phyloP scores from a whole-genome alignment of 768 basidiomycete genomes.

The Cyclocybe cylindracea region DNA sequence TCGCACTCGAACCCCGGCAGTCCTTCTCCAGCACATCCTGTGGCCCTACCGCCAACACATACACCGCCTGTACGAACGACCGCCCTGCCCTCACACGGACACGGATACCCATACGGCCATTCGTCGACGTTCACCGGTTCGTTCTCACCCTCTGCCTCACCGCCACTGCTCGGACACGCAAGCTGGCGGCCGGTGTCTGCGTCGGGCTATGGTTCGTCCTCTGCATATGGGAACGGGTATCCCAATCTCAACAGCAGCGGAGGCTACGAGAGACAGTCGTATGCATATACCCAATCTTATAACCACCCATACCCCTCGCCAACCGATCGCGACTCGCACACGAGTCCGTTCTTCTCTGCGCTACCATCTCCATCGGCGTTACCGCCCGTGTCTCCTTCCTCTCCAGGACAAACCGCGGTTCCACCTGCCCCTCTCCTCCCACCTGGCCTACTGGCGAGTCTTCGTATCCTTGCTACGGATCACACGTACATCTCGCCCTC shows the following conservation, averaged over 20 bases:
- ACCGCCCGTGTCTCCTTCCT: background rate
- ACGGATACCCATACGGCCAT: too few relatives aligned
- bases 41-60: constrained; percentile 24
- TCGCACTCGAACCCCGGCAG: constrained; percentile 33
- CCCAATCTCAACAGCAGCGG: too few relatives aligned
- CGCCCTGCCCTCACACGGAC: constrained; percentile 24
- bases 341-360: too few relatives aligned
- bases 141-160: constrained; percentile 15
- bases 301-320: too few relatives aligned
- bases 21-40: constrained; percentile 22
- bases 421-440: constrained; percentile 29
- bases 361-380: too few relatives aligned
- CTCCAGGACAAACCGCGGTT: constrained; percentile 10
- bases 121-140: constrained; percentile 10
- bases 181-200: too few relatives aligned
- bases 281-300: too few relatives aligned
- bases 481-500: constrained; percentile 49
- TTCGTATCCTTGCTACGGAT: constrained; percentile 27
- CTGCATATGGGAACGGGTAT: too few relatives aligned
- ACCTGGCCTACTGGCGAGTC: constrained; percentile 26
- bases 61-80: constrained; percentile 26
- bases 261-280: too few relatives aligned
- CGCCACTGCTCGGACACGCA: background rate
- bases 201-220: too few relatives aligned
- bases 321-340: too few relatives aligned